Evolutionary conservation across 768 basidiomycete species (phyloP), one percentile per base, ranked within the genome.

Genomic region (Kwoniella botswanensis): DNA sequence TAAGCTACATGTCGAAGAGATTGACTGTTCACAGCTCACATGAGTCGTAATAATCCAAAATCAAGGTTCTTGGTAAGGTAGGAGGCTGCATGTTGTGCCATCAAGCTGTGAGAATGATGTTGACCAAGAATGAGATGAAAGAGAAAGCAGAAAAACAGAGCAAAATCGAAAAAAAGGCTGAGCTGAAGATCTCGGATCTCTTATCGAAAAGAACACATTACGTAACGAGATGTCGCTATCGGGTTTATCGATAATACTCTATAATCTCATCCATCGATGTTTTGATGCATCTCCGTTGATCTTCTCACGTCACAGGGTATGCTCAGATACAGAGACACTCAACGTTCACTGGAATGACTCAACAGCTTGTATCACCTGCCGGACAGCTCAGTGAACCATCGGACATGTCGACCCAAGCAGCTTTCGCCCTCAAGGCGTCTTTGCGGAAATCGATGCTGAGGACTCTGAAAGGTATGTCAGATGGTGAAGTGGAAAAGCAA

Each of bases 41-140:
- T 0, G 81, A 82, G 69, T 84, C 84, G 62, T 83, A 84, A 61
- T 81, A 84, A 58, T 84, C 84, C 59, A 84, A 63, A 6, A 84
- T 81, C 22, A 83, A 71, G 6, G 80, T 82, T 59, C 83, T 44
- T 5, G 84, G 82, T 18, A 84, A 35, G 12, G 50, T 24, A 4
- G 65, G 65, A 11, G 41, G 65, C 56, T 59, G 43, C 65, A 67
- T 67, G 3, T 42, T 56, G 54, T 9, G 9, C 54, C 74, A 13
- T 79, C 78, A 17, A 55, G 41, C 26, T 54, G 42, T 61, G 57
- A 59, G 57, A n/a, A 50, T 50, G 12, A 50, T 56, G 21, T 56
- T 21, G 21, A 66, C 18, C 35, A 18, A 3, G 35, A 61, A 50
- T 52, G 29, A 26, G 22, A 41, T 29, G 35, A 35, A 41, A 21